Evolutionary conservation across 2,329 filamentous ascomycete genomes (phyloP).

Genomic region (Didymellaceae sp.): DNA sequence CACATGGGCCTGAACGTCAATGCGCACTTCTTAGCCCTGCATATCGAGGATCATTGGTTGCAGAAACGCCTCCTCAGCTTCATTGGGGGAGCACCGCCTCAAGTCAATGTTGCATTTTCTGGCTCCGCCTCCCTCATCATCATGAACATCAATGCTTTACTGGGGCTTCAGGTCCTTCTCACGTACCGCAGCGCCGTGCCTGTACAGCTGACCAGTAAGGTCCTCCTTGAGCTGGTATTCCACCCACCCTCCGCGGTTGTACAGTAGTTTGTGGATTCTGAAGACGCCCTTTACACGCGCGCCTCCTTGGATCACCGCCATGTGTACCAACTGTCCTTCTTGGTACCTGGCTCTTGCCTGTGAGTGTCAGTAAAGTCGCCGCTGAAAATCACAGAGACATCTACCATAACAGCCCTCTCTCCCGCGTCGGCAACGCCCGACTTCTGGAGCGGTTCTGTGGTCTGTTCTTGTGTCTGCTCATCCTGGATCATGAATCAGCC

Average conservation of each 20-base stretch:
- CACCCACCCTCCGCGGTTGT: constrained; percentile 25
- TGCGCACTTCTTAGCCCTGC: constrained; percentile 4
- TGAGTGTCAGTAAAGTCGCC: not conserved
- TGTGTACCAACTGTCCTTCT: constrained; percentile 36
- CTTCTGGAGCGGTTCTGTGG: constrained; percentile 19
- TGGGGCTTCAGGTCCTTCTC: constrained; percentile 33
- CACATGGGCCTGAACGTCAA: not conserved
- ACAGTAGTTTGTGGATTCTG: constrained; percentile 20
- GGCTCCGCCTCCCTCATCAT: not conserved
- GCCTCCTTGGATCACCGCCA: constrained; percentile 29
- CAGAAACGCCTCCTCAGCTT: not conserved
- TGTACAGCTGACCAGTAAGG: constrained; percentile 23
- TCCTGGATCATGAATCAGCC: constrained; percentile 34
- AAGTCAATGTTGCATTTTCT: not conserved
- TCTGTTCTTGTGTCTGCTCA: constrained; percentile 16
- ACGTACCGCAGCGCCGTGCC: constrained; percentile 35
- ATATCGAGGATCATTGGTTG: constrained; percentile 28
- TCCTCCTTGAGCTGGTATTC: constrained; percentile 39
- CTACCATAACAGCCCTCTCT: not conserved
- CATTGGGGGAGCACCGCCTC: constrained; percentile 28
- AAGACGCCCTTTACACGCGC: constrained; percentile 31
- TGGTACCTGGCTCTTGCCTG: constrained; percentile 23
- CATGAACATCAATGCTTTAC: not conserved
- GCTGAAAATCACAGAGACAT: not conserved
- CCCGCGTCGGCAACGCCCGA: constrained; percentile 23